Evolutionary conservation across 2,329 filamentous ascomycete species (phyloP).

Genomic region (Sclerotinia borealis): DNA sequence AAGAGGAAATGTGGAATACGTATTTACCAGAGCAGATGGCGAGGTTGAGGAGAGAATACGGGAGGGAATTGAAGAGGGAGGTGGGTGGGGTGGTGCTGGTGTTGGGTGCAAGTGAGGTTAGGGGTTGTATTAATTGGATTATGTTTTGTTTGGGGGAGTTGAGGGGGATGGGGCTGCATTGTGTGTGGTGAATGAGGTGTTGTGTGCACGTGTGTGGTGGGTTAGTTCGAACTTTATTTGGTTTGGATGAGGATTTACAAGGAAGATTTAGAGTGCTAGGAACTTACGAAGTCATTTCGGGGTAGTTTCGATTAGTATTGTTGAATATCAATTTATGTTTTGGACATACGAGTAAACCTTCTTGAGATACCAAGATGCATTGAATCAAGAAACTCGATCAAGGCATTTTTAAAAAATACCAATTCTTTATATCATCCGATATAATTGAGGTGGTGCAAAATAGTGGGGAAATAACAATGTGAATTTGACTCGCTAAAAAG

Average conservation of each 20-base stretch:
- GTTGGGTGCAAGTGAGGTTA: neutral
- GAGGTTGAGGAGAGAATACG: neutral
- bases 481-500: neutral
- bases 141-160: neutral
- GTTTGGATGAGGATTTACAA: rapidly evolving
- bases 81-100: neutral
- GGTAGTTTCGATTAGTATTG: neutral
- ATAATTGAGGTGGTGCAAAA: neutral
- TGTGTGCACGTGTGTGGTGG: neutral
- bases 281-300: neutral
- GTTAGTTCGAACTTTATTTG: neutral
- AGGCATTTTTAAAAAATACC: neutral
- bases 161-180: neutral
- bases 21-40: neutral
- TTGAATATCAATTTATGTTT: neutral
- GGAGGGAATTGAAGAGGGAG: neutral
- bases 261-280: too few species aligned
- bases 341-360: neutral
- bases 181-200: too few species aligned
- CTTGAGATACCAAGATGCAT: neutral
- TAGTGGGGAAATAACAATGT: neutral
- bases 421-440: neutral
- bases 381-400: too few species aligned
- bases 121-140: neutral
- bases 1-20: neutral